A percentile compares a stretch with the other conserved stretches of the same genome.
phyloP scores from a whole-genome alignment of 1,139 yeast genomes.

The Magnusiomyces clavatus region DNA sequence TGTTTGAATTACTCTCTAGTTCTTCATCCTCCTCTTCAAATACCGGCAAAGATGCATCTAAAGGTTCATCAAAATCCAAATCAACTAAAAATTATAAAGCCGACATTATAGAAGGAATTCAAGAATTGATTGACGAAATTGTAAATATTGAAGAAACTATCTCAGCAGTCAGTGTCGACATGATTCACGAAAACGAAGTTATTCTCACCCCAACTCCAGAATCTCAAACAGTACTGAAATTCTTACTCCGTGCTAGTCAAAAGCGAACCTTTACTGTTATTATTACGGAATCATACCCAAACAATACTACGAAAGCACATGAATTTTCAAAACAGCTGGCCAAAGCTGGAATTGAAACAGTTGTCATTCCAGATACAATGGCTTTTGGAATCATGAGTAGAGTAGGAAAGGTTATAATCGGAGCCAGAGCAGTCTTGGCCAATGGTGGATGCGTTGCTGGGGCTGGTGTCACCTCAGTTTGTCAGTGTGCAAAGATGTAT shows the following conservation, averaged over 20 bases:
- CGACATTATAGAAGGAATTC: slow-evolving; percentile 86
- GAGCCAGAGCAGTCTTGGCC: slow-evolving; percentile 86
- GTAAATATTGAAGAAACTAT: slow-evolving; percentile 84
- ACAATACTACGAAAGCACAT: slow-evolving; percentile 69
- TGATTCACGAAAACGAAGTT: slow-evolving; percentile 91
- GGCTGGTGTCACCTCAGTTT: slow-evolving; percentile 87
- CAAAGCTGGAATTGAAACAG: slow-evolving; percentile 80
- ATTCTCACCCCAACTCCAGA: slow-evolving; percentile 90
- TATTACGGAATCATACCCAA: slow-evolving; percentile 90
- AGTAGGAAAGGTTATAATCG: slow-evolving; percentile 92
- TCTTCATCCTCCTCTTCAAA: too few species aligned
- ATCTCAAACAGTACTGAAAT: slow-evolving; percentile 81
- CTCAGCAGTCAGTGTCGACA: slow-evolving; percentile 81
- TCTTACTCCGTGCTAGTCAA: slow-evolving; percentile 76
- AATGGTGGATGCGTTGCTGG: slow-evolving; percentile 92
- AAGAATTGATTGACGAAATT: slow-evolving; percentile 88
- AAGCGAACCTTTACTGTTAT: slow-evolving; percentile 89
- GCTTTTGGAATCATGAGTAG: slow-evolving; percentile 95
- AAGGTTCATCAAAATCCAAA: slow-evolving; percentile 26
- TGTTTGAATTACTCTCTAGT: slow-evolving; percentile 63
- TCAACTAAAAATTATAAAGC: slow-evolving; percentile 65
- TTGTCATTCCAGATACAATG: slow-evolving; percentile 87
- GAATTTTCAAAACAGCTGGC: slow-evolving; percentile 72
- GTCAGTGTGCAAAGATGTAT: slow-evolving; percentile 93
- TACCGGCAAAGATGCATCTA: too few species aligned